Evolutionary conservation across 1,139 yeast genomes (phyloP).

Genomic region (Arxiozyma heterogenica): DNA sequence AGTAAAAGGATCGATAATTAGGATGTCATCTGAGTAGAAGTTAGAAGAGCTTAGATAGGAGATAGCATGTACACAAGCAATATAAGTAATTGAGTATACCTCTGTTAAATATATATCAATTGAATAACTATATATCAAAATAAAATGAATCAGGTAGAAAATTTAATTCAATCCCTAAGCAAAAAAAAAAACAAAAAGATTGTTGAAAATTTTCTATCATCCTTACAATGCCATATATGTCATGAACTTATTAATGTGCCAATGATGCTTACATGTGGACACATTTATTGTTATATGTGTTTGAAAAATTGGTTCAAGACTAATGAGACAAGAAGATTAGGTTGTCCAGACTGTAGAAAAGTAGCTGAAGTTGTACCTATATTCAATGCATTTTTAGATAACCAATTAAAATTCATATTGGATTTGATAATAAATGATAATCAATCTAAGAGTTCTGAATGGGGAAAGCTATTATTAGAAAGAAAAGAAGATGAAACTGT

Average conservation of each 20-base stretch:
- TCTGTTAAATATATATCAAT: too few relatives aligned
- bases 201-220: conserved; percentile 17
- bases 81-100: background rate
- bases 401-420: conserved; percentile 14
- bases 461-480: conserved; percentile 5
- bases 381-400: conserved; percentile 23
- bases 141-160: conserved; percentile 4
- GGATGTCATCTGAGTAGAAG: too few relatives aligned
- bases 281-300: conserved; percentile 26
- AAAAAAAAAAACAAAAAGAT: conserved; percentile 14
- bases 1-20: too few relatives aligned
- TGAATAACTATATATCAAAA: background rate
- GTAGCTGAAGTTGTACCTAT: conserved; percentile 19
- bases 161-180: background rate
- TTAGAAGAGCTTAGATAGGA: background rate
- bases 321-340: conserved; percentile 19
- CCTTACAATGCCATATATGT: conserved; percentile 26
- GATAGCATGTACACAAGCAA: background rate
- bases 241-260: conserved; percentile 30
- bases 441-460: conserved; percentile 6
- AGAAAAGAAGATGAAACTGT: conserved; percentile 14
- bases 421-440: conserved; percentile 11
- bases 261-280: conserved; percentile 28
- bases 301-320: conserved; percentile 23
- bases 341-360: conserved; percentile 29